Base-by-base conservation (phyloP, 1,284 basidiomycete species). In the Fomitopsis pinicola region DNA sequence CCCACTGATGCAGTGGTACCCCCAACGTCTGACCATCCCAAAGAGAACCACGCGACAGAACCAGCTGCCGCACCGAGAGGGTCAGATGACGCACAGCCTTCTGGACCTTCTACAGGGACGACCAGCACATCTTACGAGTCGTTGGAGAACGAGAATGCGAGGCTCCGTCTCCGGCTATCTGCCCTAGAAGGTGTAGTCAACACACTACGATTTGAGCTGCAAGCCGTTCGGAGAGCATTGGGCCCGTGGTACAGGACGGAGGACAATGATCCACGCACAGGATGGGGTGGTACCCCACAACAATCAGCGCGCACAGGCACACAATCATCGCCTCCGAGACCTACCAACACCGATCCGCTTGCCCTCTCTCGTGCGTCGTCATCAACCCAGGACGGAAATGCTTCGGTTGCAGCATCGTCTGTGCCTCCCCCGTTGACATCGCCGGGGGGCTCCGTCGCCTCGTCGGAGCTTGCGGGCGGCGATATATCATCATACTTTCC, bases 401-500 rank as follows among this genome's bases (percentile, higher is more conserved):
- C 30, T 5, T 53, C 48, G 0, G 22, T 45, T 10, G 14, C 33
- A 1, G 14, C 28, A 1, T 1, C 48, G 15, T 38, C 48, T n/a
- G 26, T 19, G n/a, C 30, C 58, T 42, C 35, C 58, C 3, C 48
- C 19, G 17, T n/a, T 33, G n/a, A 54, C 35, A 12, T 59, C 45
- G n/a, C 48, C 36, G 2, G 10, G 5, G 14, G 36, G 2, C 15
- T 44, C 42, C 17, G 44, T 64, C 19, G 40, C 67, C 28, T 33
- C 59, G 19, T 28, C 60, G 3, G 44, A 44, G 15, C 59, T 65
- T 42, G 33, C 62, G 1, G 61, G 55, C 9, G 57, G 62, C 52
- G 69, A 77, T 14, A 68, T 84, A 26, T 81, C 83, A 10, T 72
- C 80, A 0, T 86, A 83, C 68, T 86, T 85, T 58, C 80, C 83